Base-by-base conservation (phyloP, 768 basidiomycete genomes). In the Hortiboletus campestris region DNA sequence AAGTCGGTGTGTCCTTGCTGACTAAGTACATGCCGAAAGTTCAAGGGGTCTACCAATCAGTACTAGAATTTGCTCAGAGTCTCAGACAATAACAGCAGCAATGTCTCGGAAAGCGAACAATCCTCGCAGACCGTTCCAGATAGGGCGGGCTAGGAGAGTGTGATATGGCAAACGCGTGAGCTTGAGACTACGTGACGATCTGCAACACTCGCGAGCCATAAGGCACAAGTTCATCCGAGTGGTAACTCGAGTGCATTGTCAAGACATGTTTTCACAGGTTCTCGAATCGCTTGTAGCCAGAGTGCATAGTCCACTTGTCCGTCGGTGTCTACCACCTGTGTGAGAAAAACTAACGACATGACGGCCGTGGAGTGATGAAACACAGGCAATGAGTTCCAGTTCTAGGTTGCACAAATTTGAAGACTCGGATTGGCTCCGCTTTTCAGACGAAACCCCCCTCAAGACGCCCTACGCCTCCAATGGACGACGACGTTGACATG, bases 401-500 rank as follows among this genome's bases (percentile, higher is more conserved):
- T 25, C 25, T 3, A 25, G 25, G 43, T 32, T 31, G 12, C 46
- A 43, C 10, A 46, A 4, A 8, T 45, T 41, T 38, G 2, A 40
- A 43, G 41, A 16, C 42, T 40, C 40, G 34, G 36, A n/a, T 36
- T 50, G 34, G 34, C 41, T 35, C 31, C 34, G n/a, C 42, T 40
- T 53, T 45, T 35, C 46, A 29, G 20, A 28, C 8, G 32, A 48
- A 35, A 14, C 39, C 41, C 11, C 45, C 51, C 39, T 20, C 44
- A 22, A 56, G 36, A n/a, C 38, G 22, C 43, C 35, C 25, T n/a
- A 35, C 46, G 22, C 43, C 41, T 17, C n/a, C 19, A 11, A 75
- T 76, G 73, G 71, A 76, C 55, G 73, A 76, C 46, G 77, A 80
- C 52, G 63, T 76, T n/a, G 76, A 78, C 41, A 89, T 91, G 87